Evolutionary conservation across 1,139 yeast genomes (phyloP), one percentile per base, ranked within the genome.

Genomic region (Geotrichum citri-aurantii): DNA sequence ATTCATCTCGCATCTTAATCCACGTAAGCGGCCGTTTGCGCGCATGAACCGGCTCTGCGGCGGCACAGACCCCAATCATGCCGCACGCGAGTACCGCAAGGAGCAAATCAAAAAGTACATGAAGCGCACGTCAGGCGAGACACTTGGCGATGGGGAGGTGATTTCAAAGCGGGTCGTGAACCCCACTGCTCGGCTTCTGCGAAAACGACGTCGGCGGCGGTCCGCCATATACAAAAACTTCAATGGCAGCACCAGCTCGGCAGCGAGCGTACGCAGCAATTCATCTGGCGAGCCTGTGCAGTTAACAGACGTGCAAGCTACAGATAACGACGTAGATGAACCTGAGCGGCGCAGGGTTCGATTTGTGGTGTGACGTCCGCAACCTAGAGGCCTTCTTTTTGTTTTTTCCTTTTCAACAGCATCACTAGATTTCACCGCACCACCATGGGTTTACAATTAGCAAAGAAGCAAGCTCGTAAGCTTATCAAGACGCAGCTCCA

Each of bases 391-490:
- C 29, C 46, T 31, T 14, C 12, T 31, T 50, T 21, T 23, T 53
- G 3, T 19, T 46, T 6, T 24, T 27, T 48, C 19, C 23, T 54
- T 29, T 26, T 12, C 40, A 24, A 8, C 14, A 27, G 6, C 21
- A 29, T 47, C 48, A 53, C 24, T 17, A 8, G 27, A 40, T 24
- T 27, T 33, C 12, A 37, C 37, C 47, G 6, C 46, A 47, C 47
- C 27, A 37, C 29, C 12, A 51, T 17, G 44, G 12, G 51, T 29
- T 27, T 53, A 21, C 49, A 48, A 48, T 27, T 47, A 31, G 55
- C 67, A n/a, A 71, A 71, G 50, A 61, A 62, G 52, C 61, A 63
- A 5, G 58, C 69, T 24, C 62, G 73, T 21, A 60, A 63, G 44
- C 42, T 61, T 11, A 62, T 70, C 12, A 59, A 62, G 31, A 47